Conservation (phyloP, 2,329 filamentous ascomycete genomes). For the Rugonectria rugulosa region DNA sequence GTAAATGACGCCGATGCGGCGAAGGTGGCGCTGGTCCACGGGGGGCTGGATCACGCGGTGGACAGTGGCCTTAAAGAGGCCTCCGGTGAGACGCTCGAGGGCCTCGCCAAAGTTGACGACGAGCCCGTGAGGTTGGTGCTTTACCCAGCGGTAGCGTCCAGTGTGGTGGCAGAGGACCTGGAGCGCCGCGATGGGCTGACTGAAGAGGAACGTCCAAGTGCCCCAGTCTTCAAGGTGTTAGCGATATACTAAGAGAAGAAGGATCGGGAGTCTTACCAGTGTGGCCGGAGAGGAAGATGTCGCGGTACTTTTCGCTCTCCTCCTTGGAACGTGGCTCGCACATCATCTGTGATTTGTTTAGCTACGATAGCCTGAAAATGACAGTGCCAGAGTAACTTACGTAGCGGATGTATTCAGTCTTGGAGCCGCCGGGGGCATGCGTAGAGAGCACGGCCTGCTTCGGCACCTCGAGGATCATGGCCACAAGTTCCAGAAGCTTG, state of each 20-base stretch:
- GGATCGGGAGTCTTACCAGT: slow-evolving; percentile 27
- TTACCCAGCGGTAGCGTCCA: slow-evolving; percentile 48
- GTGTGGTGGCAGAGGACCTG: slow-evolving; percentile 45
- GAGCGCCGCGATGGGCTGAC: slow-evolving; percentile 48
- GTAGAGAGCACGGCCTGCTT: slow-evolving; percentile 46
- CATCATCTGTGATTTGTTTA: slow-evolving; percentile 40
- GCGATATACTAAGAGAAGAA: not conserved
- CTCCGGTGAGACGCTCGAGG: slow-evolving; percentile 41
- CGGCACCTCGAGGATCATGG: slow-evolving; percentile 48
- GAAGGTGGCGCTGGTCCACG: slow-evolving; percentile 45
- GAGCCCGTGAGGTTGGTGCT: slow-evolving; percentile 45
- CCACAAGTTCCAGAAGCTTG: slow-evolving; percentile 49
- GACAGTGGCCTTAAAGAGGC: slow-evolving; percentile 42
- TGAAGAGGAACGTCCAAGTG: slow-evolving; percentile 49
- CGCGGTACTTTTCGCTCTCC: slow-evolving; percentile 46
- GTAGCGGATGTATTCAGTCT: slow-evolving; percentile 49
- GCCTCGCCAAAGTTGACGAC: slow-evolving; percentile 49
- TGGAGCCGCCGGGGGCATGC: slow-evolving; percentile 45
- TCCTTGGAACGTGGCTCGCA: slow-evolving; percentile 45
- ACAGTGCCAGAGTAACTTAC: slow-evolving; percentile 7
- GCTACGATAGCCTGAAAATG: not conserved
- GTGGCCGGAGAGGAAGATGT: slow-evolving; percentile 50
- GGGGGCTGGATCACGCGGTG: slow-evolving; percentile 42
- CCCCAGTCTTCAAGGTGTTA: slow-evolving; percentile 43
- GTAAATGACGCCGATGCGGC: slow-evolving; percentile 49